Conservation (phyloP, 1,284 basidiomycete species). For the Coniophora puteana region DNA sequence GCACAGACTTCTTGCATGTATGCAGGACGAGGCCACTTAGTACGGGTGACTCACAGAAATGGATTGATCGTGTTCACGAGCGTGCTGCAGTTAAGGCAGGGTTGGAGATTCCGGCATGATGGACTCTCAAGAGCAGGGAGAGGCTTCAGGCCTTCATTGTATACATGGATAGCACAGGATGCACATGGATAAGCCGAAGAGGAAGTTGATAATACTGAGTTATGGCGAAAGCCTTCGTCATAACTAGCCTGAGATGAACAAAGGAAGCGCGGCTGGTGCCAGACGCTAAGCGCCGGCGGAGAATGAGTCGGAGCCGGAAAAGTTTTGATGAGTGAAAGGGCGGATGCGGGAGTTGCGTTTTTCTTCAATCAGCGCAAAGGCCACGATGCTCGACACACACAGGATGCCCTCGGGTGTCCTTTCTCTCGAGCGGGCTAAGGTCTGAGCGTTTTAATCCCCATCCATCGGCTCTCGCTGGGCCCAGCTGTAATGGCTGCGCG, state of each 20-base stretch:
- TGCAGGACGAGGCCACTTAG: too few species aligned
- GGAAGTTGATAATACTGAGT: not conserved
- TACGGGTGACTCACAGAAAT: slow-evolving; percentile 14
- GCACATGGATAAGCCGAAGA: slow-evolving; percentile 18
- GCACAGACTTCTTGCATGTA: slow-evolving; percentile 3
- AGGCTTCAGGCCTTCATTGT: too few species aligned
- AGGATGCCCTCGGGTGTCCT: slow-evolving; percentile 7
- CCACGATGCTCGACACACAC: slow-evolving; percentile 11
- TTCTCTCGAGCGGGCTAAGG: slow-evolving; percentile 40
- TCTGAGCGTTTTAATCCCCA: slow-evolving; percentile 54
- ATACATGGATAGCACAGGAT: not conserved
- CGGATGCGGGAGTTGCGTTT: not conserved
- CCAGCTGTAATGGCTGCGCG: slow-evolving; percentile 42
- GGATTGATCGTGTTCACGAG: slow-evolving; percentile 24
- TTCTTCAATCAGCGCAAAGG: slow-evolving; percentile 9
- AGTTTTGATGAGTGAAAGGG: not conserved
- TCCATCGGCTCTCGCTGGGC: slow-evolving; percentile 48
- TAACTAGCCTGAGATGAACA: not conserved
- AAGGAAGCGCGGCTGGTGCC: not conserved
- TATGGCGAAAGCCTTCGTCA: not conserved
- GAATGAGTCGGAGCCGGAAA: not conserved
- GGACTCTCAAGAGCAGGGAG: too few species aligned
- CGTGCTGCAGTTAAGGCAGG: slow-evolving; percentile 23
- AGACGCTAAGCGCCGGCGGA: not conserved
- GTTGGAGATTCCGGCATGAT: slow-evolving; percentile 14